phyloP scores from a whole-genome alignment of 768 basidiomycete species.

The Cubamyces lactineus region DNA sequence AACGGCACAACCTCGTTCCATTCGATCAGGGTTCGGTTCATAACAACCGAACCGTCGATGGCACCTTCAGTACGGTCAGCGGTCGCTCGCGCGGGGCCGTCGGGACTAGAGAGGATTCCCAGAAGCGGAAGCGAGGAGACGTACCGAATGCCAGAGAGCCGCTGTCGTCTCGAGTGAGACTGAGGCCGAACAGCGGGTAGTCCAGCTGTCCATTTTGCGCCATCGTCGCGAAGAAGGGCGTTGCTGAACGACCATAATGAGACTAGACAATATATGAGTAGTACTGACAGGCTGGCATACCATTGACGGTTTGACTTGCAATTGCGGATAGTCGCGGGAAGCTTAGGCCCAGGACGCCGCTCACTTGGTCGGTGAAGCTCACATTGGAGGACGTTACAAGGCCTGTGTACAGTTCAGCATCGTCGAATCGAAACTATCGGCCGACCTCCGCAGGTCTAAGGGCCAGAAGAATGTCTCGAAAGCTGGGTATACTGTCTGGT shows the following conservation, averaged over 20 bases:
- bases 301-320: conserved; percentile 46
- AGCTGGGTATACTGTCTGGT: not conserved
- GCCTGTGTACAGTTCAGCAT: conserved; percentile 41
- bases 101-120: not conserved
- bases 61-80: conserved; percentile 56
- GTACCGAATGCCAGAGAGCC: conserved; percentile 71
- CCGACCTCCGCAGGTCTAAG: not conserved
- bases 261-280: not conserved
- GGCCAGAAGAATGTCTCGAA: not conserved
- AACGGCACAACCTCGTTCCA: conserved; percentile 82
- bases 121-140: conserved; percentile 3
- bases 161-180: conserved; percentile 57
- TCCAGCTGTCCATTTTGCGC: conserved; percentile 65
- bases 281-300: conserved; percentile 39
- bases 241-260: conserved; percentile 45
- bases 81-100: not conserved
- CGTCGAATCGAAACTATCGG: not conserved
- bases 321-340: conserved; percentile 76
- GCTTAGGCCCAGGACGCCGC: conserved; percentile 76
- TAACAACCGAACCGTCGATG: conserved; percentile 70
- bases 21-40: conserved; percentile 57
- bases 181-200: conserved; percentile 79
- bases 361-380: conserved; percentile 61
- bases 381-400: conserved; percentile 66
- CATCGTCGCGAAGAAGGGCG: conserved; percentile 67